Base-by-base conservation (phyloP, 257 asterid genomes). In the Petunia secreta region DNA sequence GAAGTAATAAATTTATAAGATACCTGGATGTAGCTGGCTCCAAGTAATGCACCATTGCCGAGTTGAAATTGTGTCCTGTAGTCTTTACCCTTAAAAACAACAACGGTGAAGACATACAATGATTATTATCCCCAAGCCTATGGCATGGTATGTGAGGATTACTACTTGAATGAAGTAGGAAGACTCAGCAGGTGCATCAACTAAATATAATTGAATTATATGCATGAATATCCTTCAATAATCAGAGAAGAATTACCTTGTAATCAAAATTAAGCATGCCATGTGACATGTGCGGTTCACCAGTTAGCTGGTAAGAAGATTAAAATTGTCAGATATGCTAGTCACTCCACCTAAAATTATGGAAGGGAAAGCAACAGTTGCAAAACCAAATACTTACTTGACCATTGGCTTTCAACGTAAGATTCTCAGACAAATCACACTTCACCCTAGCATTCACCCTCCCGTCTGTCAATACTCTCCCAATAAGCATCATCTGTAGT, bases 261-360 rank as follows among this genome's bases (percentile, higher is more conserved):
- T 96, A 96, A 86, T 96, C 99, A 74, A 96, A 94, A 87, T 89
- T 94, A 84, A 89, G 86, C 97, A 94, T 89, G 78, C 94, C 96
- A 75, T 96, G 97, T 0, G 98, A 94, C 98, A 96, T 94, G 88
- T 96, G 98, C 2, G 95, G 97, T 87, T 96, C 99, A 82, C 80
- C 83, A 4, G 98, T 89, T 78, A 94, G 97, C 99, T 96, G 88
- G 88, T 81, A 66, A 87, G 63, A 53, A 78, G n/a, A 82, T 81
- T n/a, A 78, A 57, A 69, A 52, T 52, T 64, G 57, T 79, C 65
- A 16, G 65, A 79, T 25, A 79, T 44, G 52, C 50, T 8, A 48
- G 52, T 79, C 34, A 11, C 65, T 63, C 65, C 69, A 44, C 44
- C 25, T 11, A 50, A 1, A 79, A 63, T 8, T 50, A 78, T 7